Evolutionary conservation across 495 filamentous ascomycete genomes (phyloP).

Genomic region (Talaromyces nanjingensis): DNA sequence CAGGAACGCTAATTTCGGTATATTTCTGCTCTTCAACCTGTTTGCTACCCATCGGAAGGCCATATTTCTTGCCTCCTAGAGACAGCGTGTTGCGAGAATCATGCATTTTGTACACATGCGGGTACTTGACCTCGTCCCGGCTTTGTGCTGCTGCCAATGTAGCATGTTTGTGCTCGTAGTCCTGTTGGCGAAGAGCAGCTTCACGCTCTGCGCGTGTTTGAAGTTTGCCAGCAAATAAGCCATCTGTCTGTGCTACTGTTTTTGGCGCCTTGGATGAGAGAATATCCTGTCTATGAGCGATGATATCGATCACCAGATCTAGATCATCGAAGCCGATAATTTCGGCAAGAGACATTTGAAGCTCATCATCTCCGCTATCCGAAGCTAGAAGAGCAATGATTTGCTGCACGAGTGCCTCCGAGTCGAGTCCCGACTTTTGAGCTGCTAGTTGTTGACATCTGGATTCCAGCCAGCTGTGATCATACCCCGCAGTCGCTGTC

Average conservation of each 20-base stretch:
- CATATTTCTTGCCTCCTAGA: constrained; percentile 68
- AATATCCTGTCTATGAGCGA: constrained; percentile 64
- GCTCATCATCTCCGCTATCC: constrained; percentile 65
- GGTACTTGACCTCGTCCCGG: constrained; percentile 64
- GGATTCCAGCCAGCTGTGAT: constrained; percentile 53
- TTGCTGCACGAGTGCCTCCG: constrained; percentile 59
- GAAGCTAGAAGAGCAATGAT: constrained; percentile 61
- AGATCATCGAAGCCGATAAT: constrained; percentile 88
- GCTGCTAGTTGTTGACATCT: constrained; percentile 55
- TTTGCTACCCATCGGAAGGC: constrained; percentile 58
- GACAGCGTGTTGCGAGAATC: constrained; percentile 77
- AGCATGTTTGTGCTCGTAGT: constrained; percentile 77
- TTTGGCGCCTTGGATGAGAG: constrained; percentile 27
- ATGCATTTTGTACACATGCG: constrained; percentile 83
- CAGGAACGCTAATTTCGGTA: constrained; percentile 82
- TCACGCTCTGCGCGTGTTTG: constrained; percentile 73
- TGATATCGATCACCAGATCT: constrained; percentile 79
- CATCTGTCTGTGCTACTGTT: constrained; percentile 37
- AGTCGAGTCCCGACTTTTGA: constrained; percentile 54
- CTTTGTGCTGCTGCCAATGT: constrained; percentile 54
- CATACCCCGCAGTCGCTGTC: constrained; percentile 22
- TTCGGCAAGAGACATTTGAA: constrained; percentile 86
- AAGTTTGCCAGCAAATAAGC: constrained; percentile 47
- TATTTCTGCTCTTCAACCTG: constrained; percentile 62
- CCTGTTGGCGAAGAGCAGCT: constrained; percentile 61